Conservation (phyloP, 768 basidiomycete species). For the Lactarius evosmus region DNA sequence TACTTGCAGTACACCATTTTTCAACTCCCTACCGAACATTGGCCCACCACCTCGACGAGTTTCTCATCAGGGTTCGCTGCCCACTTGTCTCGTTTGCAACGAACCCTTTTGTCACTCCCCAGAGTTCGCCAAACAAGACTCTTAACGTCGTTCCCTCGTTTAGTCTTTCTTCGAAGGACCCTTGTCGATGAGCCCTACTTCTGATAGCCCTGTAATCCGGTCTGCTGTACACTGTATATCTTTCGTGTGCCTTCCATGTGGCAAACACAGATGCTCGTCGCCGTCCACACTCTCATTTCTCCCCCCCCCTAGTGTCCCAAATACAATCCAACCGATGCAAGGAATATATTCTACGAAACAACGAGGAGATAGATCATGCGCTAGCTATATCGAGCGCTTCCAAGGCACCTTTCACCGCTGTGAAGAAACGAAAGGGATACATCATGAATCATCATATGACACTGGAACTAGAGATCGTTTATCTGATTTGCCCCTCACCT, state of each 20-base stretch:
- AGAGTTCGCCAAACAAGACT: too few relatives aligned
- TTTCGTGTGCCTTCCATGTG: background rate
- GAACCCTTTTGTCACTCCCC: too few relatives aligned
- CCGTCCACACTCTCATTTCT: too few relatives aligned
- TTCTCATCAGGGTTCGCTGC: background rate
- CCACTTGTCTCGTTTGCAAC: too few relatives aligned
- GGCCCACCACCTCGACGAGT: background rate
- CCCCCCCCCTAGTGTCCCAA: too few relatives aligned
- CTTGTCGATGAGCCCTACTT: background rate
- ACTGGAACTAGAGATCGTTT: background rate
- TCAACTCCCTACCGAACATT: background rate
- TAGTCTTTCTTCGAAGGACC: background rate
- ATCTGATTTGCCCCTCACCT: conserved; percentile 8
- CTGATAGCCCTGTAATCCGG: background rate
- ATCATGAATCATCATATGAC: background rate
- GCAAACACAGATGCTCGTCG: background rate
- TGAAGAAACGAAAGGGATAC: background rate
- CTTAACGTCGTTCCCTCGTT: background rate
- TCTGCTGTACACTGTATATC: background rate
- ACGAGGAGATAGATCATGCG: background rate
- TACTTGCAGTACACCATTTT: background rate
- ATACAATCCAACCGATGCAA: too few relatives aligned
- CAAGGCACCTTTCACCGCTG: conserved; percentile 7
- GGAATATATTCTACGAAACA: background rate
- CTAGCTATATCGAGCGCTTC: conserved; percentile 11